These are phyloP conservation scores for Salix suchowensis DNA, from an alignment of 345 rosid genomes.

Conservation along the genomic window DNA sequence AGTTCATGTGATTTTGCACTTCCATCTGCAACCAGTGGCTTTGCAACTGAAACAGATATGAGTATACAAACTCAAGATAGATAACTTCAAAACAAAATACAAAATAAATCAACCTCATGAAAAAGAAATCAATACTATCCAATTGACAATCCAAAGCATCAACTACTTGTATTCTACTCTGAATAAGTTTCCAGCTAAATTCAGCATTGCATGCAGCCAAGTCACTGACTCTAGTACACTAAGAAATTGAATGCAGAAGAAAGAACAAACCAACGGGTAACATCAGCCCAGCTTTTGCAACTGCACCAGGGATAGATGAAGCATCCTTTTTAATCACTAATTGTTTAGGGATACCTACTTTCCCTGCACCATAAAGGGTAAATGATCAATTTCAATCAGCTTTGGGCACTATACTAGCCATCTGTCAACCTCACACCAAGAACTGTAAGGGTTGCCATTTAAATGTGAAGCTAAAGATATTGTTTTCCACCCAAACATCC, in stretches of 20 bases:
- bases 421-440: not conserved
- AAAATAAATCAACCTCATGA: not conserved
- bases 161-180: not conserved
- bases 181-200: conserved; percentile 7
- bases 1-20: conserved; percentile 75
- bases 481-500: not conserved
- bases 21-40: conserved; percentile 74
- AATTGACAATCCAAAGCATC: not conserved
- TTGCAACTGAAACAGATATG: conserved; percentile 54
- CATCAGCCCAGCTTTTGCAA: conserved; percentile 51
- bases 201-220: not conserved
- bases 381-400: conserved; percentile 3
- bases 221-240: not conserved
- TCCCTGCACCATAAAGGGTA: conserved; percentile 37
- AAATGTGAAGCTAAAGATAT: not conserved
- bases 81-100: not conserved
- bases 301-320: conserved; percentile 56
- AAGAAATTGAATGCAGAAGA: not conserved
- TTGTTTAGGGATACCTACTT: conserved; percentile 62
- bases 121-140: not conserved
- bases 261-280: conserved; percentile 54
- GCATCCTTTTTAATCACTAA: conserved; percentile 61
- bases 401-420: not conserved
- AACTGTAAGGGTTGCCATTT: not conserved
- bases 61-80: not conserved